Evolutionary conservation across 2,329 filamentous ascomycete species (phyloP).

Genomic region (Cytospora mali): DNA sequence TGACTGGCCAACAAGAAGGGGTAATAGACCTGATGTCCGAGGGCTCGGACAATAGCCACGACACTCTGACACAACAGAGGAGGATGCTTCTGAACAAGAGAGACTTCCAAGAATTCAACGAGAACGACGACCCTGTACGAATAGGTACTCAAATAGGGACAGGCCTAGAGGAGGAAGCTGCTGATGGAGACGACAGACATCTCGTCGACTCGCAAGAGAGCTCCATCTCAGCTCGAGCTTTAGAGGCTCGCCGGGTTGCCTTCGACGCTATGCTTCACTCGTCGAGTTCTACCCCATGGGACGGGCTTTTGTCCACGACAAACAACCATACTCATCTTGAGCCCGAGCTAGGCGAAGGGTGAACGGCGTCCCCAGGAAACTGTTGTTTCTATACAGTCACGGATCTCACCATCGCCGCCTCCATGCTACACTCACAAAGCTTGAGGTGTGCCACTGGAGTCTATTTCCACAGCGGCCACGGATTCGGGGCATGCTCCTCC

Average conservation of each 20-base stretch:
- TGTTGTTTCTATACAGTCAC: neutral
- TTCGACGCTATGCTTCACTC: conserved; percentile 38
- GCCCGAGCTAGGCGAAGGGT: conserved; percentile 37
- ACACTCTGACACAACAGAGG: neutral
- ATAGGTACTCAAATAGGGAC: neutral
- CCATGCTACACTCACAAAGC: conserved; percentile 4
- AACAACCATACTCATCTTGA: conserved; percentile 43
- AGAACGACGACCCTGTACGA: neutral
- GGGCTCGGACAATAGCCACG: conserved; percentile 2
- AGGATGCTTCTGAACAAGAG: conserved; percentile 6
- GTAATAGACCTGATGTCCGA: conserved; percentile 21
- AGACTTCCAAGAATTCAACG: conserved; percentile 3
- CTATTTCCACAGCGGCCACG: neutral
- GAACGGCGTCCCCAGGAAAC: neutral
- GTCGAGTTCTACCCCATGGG: conserved; percentile 27
- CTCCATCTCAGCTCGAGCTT: conserved; percentile 33
- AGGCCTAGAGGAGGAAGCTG: neutral
- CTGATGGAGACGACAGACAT: conserved; percentile 16
- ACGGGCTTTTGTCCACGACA: conserved; percentile 42
- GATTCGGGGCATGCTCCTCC: neutral
- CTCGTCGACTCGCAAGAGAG: conserved; percentile 38
- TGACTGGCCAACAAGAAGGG: neutral
- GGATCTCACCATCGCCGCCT: neutral
- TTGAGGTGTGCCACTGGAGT: conserved; percentile 7
- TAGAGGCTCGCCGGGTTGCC: conserved; percentile 37